Evolutionary conservation across 108 stramenopile species (phyloP), one percentile per base, ranked within the genome.

Genomic region (Nannochloropsis salina): DNA sequence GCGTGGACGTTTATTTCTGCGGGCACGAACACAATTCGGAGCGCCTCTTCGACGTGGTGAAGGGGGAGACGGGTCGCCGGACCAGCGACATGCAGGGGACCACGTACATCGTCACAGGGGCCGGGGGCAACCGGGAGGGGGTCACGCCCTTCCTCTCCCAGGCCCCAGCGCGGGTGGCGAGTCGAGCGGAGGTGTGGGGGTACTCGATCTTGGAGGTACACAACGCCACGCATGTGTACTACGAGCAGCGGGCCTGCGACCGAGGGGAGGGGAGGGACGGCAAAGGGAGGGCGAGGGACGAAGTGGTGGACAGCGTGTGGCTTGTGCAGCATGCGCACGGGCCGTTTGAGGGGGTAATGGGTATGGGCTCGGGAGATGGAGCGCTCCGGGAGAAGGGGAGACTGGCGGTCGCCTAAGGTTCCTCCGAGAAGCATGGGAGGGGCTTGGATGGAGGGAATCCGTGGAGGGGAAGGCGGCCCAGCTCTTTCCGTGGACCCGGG

Each of bases 21-120:
- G 89, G 89, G 15, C 89, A 89, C 83, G 89, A 83, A 42, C 89
- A 89, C 22, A 85, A 85, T 42, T 85, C 80, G 80, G 85, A 85
- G 85, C 80, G 85, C 41, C 80, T 80, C 43, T 85, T 31, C 41
- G 85, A 85, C 40, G 80, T 85, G 22, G 80, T 44, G 41, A 80
- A 80, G n/a, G 43, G 43, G 15, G 80, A 42, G 40, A 85, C 80
- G 15, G 80, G 41, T 1, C 9, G 43, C 11, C 42, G 41, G 18
- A 85, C 85, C 9, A 6, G 42, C 11, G 80, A 85, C 42, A 79
- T 80, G 41, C 12, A 15, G 47, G 85, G 41, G 15, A 85, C 85
- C 9, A 85, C 80, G 21, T 81, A 85, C 80, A 61, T 85, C 11
- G 80, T 85, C 9, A 85, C 85, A 5, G 85, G 85, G 8, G 85